Conservation (phyloP, 805 yeast genomes). For the Blastobotrys peoriensis region DNA sequence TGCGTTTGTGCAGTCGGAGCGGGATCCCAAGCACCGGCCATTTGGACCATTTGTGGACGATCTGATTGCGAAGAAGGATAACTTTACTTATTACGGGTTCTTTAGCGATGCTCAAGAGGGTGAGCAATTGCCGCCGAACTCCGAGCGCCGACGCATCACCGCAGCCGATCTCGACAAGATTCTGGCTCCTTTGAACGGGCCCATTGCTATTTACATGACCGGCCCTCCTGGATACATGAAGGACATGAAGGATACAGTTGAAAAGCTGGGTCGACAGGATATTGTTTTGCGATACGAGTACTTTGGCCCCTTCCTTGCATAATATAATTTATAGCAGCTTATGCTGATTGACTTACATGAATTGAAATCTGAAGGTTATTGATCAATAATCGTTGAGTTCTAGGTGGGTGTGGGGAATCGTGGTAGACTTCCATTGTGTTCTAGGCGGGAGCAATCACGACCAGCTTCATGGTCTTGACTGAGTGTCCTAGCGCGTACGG, state of each 20-base stretch:
- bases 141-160: background rate
- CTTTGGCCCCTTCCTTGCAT: constrained; percentile 16
- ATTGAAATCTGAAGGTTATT: no score
- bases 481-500: no score
- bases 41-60: constrained; percentile 12
- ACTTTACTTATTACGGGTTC: constrained; percentile 4
- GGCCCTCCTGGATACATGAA: constrained; percentile 11
- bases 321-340: no score
- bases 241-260: constrained; percentile 4
- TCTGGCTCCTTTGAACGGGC: constrained; percentile 2
- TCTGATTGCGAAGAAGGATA: constrained; percentile 1
- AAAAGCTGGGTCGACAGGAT: constrained; percentile 1
- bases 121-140: background rate
- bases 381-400: no score
- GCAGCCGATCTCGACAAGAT: constrained; percentile 1
- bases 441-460: no score
- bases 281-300: constrained; percentile 6
- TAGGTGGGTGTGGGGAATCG: no score
- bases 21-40: constrained; percentile 15
- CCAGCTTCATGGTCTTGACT: no score
- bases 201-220: constrained; percentile 6
- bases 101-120: constrained; percentile 1
- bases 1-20: constrained; percentile 34
- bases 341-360: no score
- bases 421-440: no score